Base-by-base conservation (phyloP, 108 stramenopile genomes). In the Cyclotella cryptica region DNA sequence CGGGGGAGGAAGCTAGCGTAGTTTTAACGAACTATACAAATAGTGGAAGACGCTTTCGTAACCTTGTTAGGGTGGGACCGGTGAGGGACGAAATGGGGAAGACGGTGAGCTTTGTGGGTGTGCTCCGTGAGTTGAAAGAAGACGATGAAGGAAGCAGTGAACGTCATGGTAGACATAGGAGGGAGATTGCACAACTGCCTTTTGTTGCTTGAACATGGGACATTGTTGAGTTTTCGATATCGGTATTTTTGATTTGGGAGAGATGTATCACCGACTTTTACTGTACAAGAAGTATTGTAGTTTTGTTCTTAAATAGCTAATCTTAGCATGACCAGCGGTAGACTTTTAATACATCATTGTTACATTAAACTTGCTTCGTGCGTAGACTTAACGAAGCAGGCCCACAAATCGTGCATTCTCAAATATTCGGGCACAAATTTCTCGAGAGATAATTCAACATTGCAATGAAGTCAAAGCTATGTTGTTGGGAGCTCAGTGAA, bases 21-120 rank as follows among this genome's bases (percentile, higher is more conserved):
- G 78, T 89, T 0, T 64, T 95, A 12, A 90, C 88, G 11, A 94
- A 95, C 67, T 95, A 95, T 67, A 84, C 83, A 17, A 91, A 91
- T 69, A 69, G 66, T 49, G 88, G 90, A 1, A 79, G 85, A 30
- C 78, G 75, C 24, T 92, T 95, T 74, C 80, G 73, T 30, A 95
- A 95, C 71, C 77, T 82, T 28, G 58, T 92, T 40, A 81, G 84
- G 39, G 93, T 91, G 30, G 89, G 90, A 14, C 84, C 90, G 9
- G 44, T 95, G 10, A 63, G 69, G 26, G 79, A 90, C 58, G 80
- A 84, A 26, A 79, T 85, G 58, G 88, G 86, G 10, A 71, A 83
- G 54, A 75, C 83, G 1, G 72, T 90, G 17, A 80, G 88, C 44
- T 92, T 91, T 84, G 88, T 95, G 39, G 93, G 93, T 18, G 89